phyloP scores from a whole-genome alignment of 108 stramenopile genomes.

The Epithemia pelagica region DNA sequence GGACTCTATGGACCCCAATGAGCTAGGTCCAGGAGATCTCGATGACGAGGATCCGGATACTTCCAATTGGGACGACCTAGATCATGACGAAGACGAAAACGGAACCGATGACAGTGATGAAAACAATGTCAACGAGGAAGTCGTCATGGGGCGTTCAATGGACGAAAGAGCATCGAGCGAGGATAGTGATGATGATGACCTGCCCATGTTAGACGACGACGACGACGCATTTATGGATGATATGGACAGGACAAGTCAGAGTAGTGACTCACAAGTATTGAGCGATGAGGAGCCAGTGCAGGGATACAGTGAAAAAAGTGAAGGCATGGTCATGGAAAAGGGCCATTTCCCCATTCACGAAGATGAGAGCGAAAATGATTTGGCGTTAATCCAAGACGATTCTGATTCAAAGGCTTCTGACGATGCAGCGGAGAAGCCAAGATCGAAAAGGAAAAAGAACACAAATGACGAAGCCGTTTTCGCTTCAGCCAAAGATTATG shows the following conservation, averaged over 20 bases:
- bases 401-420: conserved; percentile 23
- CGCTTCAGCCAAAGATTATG: conserved; percentile 65
- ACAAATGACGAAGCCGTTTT: conserved; percentile 22
- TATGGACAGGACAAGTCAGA: background rate
- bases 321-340: background rate
- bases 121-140: conserved; percentile 23
- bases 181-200: conserved; percentile 1
- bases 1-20: conserved; percentile 30
- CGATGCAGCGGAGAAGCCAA: conserved; percentile 15
- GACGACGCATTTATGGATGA: conserved; percentile 9
- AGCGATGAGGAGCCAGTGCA: conserved; percentile 21
- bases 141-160: too few species aligned
- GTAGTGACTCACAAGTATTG: background rate
- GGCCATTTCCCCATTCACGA: background rate
- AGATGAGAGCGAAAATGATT: conserved; percentile 17
- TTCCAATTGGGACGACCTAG: conserved; percentile 82
- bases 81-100: conserved; percentile 40
- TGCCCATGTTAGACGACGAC: conserved; percentile 11
- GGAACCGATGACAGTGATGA: conserved; percentile 27
- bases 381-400: conserved; percentile 19
- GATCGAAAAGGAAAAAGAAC: conserved; percentile 22
- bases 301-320: conserved; percentile 7
- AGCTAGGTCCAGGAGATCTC: conserved; percentile 52
- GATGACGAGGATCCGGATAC: conserved; percentile 93
- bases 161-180: conserved; percentile 1